Evolutionary conservation across 1,139 yeast species (phyloP).

Genomic region (Meyerozyma carpophila): DNA sequence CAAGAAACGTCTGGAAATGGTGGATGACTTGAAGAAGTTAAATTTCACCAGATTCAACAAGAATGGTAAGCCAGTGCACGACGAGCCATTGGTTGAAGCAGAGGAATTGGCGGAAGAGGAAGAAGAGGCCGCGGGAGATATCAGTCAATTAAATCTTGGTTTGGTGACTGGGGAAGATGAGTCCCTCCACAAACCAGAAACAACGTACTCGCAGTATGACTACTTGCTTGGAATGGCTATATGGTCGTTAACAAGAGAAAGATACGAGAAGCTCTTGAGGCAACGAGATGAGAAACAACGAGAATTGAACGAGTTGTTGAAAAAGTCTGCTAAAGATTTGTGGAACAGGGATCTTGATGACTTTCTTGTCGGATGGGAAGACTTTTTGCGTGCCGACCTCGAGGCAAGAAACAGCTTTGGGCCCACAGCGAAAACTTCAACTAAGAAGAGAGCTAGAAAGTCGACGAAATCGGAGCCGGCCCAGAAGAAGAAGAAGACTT

Average conservation of each 20-base stretch:
- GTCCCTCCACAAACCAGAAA: slow-evolving; percentile 32
- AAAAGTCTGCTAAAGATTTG: slow-evolving; percentile 75
- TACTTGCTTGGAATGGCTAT: slow-evolving; percentile 83
- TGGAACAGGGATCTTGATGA: slow-evolving; percentile 82
- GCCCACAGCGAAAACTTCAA: slow-evolving; percentile 24
- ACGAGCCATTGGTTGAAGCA: slow-evolving; percentile 5
- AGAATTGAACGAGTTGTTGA: slow-evolving; percentile 64
- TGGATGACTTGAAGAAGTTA: slow-evolving; percentile 54
- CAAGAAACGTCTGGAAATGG: slow-evolving; percentile 61
- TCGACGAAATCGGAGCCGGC: slow-evolving; percentile 12
- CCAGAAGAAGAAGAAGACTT: slow-evolving; percentile 7
- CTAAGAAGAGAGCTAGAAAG: slow-evolving; percentile 14
- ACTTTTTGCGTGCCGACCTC: slow-evolving; percentile 41
- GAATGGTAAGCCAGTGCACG: slow-evolving; percentile 48
- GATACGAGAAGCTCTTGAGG: slow-evolving; percentile 71
- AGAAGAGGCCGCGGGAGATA: slow-evolving; percentile 36
- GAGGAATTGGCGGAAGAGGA: slow-evolving; percentile 12
- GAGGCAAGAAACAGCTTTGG: slow-evolving; percentile 26
- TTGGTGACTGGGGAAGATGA: slow-evolving; percentile 25
- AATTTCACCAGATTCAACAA: slow-evolving; percentile 77
- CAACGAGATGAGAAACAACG: slow-evolving; percentile 70
- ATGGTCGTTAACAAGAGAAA: slow-evolving; percentile 88
- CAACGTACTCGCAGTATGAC: slow-evolving; percentile 56
- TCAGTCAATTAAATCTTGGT: slow-evolving; percentile 25
- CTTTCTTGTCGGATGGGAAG: slow-evolving; percentile 62